Base-by-base conservation (phyloP, 768 basidiomycete species). In the Auricularia sp. region DNA sequence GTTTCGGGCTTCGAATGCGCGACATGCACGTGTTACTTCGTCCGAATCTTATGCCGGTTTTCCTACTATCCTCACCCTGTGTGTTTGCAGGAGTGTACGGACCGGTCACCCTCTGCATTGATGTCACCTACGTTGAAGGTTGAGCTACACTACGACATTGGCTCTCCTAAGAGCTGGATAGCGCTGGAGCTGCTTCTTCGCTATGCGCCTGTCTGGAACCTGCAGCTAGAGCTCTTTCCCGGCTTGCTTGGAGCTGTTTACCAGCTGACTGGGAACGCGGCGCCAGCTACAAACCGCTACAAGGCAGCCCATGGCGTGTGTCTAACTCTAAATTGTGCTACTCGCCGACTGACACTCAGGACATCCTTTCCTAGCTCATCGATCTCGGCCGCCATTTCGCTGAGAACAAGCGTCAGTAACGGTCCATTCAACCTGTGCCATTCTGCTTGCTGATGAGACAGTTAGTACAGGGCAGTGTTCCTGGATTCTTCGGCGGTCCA, bases 131-230 rank as follows among this genome's bases (percentile, higher is more conserved):
- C 47, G 21, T 29, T 64, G 10, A 58, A 42, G 36, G 23, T 60
- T 11, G n/a, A 56, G 16, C 36, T 64, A 14, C 36, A 36, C 3
- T 64, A 59, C 36, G 63, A 64, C 58, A 64, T 64, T 2, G 63
- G 53, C 18, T 64, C 63, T 21, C 53, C 63, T 29, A 59, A 64
- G 21, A 64, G 53, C 51, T 64, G 47, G 21, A 29, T 64, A 12
- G 63, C 63, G 23, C 36, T 64, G 1, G 63, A 64, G 43, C 54
- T 64, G 4, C 63, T 64, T 23, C 54, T 64, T 7, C 63, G 63
- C 10, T 64, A 64, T 61, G 63, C 54, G 36, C 63, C 35, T 14
- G 23, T 39, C 33, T 64, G 63, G 63, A 64, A 64, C 35, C 29
- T 64, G 3, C 39, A 59, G 21, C 36, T 64, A 0, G 54, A 64